These are phyloP conservation scores for Anacardium occidentale DNA, from an alignment of 345 rosid genomes.

Conservation along the genomic window DNA sequence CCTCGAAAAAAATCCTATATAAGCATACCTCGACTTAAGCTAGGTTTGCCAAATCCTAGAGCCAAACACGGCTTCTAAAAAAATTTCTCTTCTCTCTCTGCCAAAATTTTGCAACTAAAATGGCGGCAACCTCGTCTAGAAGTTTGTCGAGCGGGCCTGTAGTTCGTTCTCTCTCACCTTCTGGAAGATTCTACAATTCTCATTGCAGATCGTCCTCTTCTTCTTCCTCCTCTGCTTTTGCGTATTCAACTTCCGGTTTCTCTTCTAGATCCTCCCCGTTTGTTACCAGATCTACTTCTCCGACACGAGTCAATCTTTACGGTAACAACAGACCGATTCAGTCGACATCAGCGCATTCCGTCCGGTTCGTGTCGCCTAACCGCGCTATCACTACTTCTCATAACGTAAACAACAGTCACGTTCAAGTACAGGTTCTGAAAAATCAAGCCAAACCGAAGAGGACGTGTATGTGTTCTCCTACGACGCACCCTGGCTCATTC, in stretches of 20 bases:
- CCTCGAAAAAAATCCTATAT: slow-evolving; percentile 35
- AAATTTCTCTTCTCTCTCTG: neutral
- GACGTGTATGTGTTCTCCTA: slow-evolving; percentile 71
- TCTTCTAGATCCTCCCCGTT: slow-evolving; percentile 46
- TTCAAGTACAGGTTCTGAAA: slow-evolving; percentile 25
- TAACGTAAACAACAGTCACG: slow-evolving; percentile 11
- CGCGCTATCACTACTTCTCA: slow-evolving; percentile 40
- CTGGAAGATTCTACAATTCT: slow-evolving; percentile 40
- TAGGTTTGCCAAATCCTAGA: slow-evolving; percentile 51
- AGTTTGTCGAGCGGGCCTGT: slow-evolving; percentile 38
- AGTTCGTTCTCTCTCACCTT: slow-evolving; percentile 41
- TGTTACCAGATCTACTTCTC: slow-evolving; percentile 48
- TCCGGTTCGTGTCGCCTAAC: slow-evolving; percentile 46
- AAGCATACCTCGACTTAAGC: slow-evolving; percentile 39
- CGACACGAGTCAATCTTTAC: slow-evolving; percentile 44
- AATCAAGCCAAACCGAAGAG: slow-evolving; percentile 36
- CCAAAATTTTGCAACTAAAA: slow-evolving; percentile 13
- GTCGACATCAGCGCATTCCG: slow-evolving; percentile 32
- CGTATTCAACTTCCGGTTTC: slow-evolving; percentile 50
- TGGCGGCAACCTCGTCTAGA: slow-evolving; percentile 57
- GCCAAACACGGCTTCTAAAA: slow-evolving; percentile 27
- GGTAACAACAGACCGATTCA: slow-evolving; percentile 18
- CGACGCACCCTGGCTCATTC: slow-evolving; percentile 80
- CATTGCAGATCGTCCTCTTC: slow-evolving; percentile 19
- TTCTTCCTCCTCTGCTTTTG: slow-evolving; percentile 45